Evolutionary conservation across 257 asterid genomes (phyloP), one percentile per base, ranked within the genome.

Genomic region (Salvia rosmarinus): DNA sequence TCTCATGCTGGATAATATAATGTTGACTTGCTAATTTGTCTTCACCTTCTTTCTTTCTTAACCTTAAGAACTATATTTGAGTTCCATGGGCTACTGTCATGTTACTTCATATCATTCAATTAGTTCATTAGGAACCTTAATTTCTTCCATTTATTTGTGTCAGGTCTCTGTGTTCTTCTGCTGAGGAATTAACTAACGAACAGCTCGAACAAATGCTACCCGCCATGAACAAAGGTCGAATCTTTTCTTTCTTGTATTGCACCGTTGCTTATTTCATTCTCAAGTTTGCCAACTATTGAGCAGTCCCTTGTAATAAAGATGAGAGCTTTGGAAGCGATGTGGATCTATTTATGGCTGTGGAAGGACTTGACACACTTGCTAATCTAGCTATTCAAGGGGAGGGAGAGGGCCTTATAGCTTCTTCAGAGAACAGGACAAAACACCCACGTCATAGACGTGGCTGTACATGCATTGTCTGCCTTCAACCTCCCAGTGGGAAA

Each of bases 401-500:
- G 59, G 87, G 76, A 39, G 85, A 83, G 66, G 82, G 70, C 63
- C 77, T 59, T 64, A 59, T 78, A 64, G 70, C 78, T 75, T 82
- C 86, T 42, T 73, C 89, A 6, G 88, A 82, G 71, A 78, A 80
- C 77, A 81, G 82, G 44, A 82, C 88, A 40, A 88, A 82, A 71
- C 96, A 88, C 79, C 97, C 97, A 5, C 91, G 90, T 28, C 97
- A 92, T 62, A 87, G 78, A 63, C 83, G 84, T 61, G 88, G 92
- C 65, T 92, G 98, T 70, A 17, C 84, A 2, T 92, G 98, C 83
- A 85, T 90, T 37, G 92, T 88, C 56, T 92, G 98, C 89, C 80
- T 88, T 76, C 95, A 90, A 76, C 94, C 94, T 40, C 89, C 98
- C 32, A 90, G 91, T 43, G 95, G 95, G 64, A 86, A 86, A 66